Percentiles rank a stretch among this genome's conserved stretches.
Conservation (phyloP, 2,329 filamentous ascomycete species). For the Cryphonectria radicalis region DNA sequence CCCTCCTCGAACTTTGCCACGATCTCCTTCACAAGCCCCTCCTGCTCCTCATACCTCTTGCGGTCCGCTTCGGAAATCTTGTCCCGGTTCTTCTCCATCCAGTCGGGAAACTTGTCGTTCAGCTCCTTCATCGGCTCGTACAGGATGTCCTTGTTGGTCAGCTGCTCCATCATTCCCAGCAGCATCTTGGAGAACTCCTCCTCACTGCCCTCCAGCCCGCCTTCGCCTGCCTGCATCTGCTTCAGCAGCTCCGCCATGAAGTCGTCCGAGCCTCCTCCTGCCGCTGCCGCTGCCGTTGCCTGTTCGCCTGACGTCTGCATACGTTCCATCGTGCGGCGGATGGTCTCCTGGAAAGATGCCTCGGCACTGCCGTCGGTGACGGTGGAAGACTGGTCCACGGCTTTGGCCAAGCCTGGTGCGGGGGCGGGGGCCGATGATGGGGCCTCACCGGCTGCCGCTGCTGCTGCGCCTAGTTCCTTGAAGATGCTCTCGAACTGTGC, state of each 20-base stretch:
- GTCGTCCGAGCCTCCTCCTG: constrained; percentile 71
- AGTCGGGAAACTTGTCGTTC: constrained; percentile 86
- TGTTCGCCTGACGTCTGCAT: constrained; percentile 90
- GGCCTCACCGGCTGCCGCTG: constrained; percentile 41
- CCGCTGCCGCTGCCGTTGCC: constrained; percentile 77
- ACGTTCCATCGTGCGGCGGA: constrained; percentile 90
- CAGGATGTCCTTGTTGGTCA: constrained; percentile 96
- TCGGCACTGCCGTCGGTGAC: constrained; percentile 48
- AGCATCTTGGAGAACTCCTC: constrained; percentile 95
- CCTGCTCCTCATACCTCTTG: constrained; percentile 80
- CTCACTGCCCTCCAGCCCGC: constrained; percentile 56
- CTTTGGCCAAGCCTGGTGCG: constrained; percentile 32
- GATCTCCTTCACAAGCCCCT: constrained; percentile 80
- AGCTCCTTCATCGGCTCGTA: constrained; percentile 99
- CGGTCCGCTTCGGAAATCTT: constrained; percentile 72
- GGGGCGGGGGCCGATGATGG: constrained; percentile 32
- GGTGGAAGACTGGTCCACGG: constrained; percentile 33
- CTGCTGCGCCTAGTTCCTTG: constrained; percentile 68
- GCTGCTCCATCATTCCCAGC: constrained; percentile 97
- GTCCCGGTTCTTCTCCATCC: constrained; percentile 78
- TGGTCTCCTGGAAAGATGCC: constrained; percentile 86
- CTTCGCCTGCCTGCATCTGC: constrained; percentile 72
- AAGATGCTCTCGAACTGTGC: constrained; percentile 79
- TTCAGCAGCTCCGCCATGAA: constrained; percentile 92
- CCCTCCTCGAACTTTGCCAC: constrained; percentile 84